Conservation (phyloP, 306 rosid species). For the Pyrus pyrifolia region DNA sequence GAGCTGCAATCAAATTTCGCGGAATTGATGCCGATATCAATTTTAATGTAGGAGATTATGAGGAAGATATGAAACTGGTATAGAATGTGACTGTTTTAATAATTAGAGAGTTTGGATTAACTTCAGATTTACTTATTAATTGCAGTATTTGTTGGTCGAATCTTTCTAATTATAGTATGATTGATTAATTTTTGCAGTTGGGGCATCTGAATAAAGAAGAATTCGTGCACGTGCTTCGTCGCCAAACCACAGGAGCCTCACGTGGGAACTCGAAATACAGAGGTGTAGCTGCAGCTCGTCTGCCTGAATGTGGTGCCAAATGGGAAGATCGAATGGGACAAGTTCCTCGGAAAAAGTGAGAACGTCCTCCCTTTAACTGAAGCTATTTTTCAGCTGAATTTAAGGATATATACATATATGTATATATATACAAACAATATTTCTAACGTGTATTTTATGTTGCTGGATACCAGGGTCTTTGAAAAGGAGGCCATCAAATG, state of each 20-base stretch:
- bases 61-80: constrained; percentile 46
- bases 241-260: constrained; percentile 41
- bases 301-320: constrained; percentile 35
- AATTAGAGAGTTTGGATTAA: background rate
- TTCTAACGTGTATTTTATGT: background rate
- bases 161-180: background rate
- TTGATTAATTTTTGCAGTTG: constrained; percentile 16
- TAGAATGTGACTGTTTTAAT: background rate
- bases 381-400: background rate
- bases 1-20: constrained; percentile 53
- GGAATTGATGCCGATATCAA: constrained; percentile 59
- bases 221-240: constrained; percentile 39
- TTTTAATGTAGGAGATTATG: constrained; percentile 33
- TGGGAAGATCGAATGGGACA: constrained; percentile 29
- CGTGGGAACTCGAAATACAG: constrained; percentile 33
- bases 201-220: constrained; percentile 35
- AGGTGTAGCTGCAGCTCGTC: constrained; percentile 11
- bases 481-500: constrained; percentile 16
- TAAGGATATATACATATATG: no score
- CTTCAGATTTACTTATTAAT: background rate
- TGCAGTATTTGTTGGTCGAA: background rate
- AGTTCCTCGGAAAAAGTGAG: constrained; percentile 32
- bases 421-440: no score
- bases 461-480: constrained; percentile 15
- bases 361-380: constrained; percentile 2